A percentile compares a stretch with the other conserved stretches of the same genome.
These are phyloP conservation scores for Globisporangium paroecandrum DNA, from an alignment of 352 stramenopile species.

Conservation along the genomic window DNA sequence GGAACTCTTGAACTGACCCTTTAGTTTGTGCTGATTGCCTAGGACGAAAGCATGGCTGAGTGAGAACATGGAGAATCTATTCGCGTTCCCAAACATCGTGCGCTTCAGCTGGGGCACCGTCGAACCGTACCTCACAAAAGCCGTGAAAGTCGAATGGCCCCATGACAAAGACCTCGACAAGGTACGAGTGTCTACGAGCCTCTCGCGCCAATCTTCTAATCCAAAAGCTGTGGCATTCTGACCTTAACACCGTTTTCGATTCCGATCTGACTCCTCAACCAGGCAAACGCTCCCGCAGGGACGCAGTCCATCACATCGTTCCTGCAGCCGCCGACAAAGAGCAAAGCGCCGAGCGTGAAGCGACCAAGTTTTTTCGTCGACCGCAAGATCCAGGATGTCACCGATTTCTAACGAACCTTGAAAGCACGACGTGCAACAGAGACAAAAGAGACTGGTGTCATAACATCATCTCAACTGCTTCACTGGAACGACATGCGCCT, in stretches of 20 bases:
- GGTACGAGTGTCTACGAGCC: constrained; percentile 17
- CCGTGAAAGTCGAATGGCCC: constrained; percentile 62
- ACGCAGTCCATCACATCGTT: constrained; percentile 84
- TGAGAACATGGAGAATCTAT: constrained; percentile 81
- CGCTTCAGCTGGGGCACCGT: constrained; percentile 91
- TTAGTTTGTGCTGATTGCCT: neutral
- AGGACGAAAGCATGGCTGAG: constrained; percentile 88
- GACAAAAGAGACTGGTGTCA: neutral
- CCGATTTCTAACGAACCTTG: constrained; percentile 41
- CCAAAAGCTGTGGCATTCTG: neutral
- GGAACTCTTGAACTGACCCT: constrained; percentile 4
- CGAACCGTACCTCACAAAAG: constrained; percentile 49
- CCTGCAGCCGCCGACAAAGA: constrained; percentile 37
- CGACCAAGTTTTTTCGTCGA: constrained; percentile 54
- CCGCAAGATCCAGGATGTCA: constrained; percentile 60
- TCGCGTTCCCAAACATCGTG: constrained; percentile 91
- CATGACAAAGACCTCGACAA: constrained; percentile 69
- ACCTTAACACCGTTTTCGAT: neutral
- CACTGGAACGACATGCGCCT: no score
- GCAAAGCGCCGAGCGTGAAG: constrained; percentile 11
- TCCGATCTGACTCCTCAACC: neutral
- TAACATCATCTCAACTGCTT: no score
- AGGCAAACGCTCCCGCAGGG: constrained; percentile 53
- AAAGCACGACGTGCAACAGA: neutral
- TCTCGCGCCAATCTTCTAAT: neutral